These are phyloP conservation scores for Suillus subaureus DNA, from an alignment of 768 basidiomycete species.

Conservation along the genomic window DNA sequence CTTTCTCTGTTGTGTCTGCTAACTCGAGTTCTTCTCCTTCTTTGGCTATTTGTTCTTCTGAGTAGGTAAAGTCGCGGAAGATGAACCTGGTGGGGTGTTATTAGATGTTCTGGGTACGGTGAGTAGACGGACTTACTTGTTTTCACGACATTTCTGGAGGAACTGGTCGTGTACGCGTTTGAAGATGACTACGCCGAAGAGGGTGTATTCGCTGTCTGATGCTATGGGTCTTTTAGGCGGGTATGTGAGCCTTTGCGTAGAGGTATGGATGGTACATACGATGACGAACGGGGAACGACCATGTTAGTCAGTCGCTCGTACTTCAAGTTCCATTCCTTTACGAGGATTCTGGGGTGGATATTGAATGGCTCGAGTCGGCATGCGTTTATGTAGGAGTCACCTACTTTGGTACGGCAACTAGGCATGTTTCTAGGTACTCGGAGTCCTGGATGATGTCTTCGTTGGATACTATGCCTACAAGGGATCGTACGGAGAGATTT, in stretches of 20 bases:
- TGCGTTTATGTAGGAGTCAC: conserved; percentile 23
- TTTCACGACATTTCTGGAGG: conserved; percentile 90
- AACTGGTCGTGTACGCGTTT: conserved; percentile 91
- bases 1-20: conserved; percentile 89
- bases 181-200: conserved; percentile 89
- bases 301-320: conserved; percentile 88
- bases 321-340: conserved; percentile 86
- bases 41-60: conserved; percentile 77
- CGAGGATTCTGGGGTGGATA: conserved; percentile 54
- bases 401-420: conserved; percentile 95
- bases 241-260: conserved; percentile 13
- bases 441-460: conserved; percentile 86
- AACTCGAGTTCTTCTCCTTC: conserved; percentile 79
- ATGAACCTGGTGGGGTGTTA: conserved; percentile 64
- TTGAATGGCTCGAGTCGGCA: conserved; percentile 11
- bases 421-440: conserved; percentile 89
- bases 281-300: conserved; percentile 92
- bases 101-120: background rate
- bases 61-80: conserved; percentile 91
- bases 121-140: conserved; percentile 62
- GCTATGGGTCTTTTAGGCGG: conserved; percentile 58
- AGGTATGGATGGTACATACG: conserved; percentile 48
- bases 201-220: conserved; percentile 85
- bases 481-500: conserved; percentile 88
- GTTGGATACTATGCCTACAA: conserved; percentile 81